Percentiles rank a stretch among this genome's conserved stretches.
These are phyloP conservation scores for Colletotrichum acutatum DNA, from an alignment of 2,329 filamentous ascomycete genomes.

Conservation along the genomic window DNA sequence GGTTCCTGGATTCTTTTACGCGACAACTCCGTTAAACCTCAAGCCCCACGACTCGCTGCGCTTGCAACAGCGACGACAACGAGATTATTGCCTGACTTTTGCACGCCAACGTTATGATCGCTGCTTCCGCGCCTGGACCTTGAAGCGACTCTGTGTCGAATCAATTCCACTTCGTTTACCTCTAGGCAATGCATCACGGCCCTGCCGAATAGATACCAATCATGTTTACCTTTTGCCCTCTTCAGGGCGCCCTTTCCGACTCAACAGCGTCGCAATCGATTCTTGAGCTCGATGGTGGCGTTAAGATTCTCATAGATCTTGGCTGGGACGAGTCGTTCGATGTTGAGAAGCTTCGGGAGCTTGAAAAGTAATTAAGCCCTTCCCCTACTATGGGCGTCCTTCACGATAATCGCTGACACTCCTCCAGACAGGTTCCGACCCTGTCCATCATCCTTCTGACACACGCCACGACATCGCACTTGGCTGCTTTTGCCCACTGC, in stretches of 20 bases:
- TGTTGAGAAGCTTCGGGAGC: slow-evolving; percentile 80
- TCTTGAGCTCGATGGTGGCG: slow-evolving; percentile 93
- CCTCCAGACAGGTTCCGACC: slow-evolving; percentile 82
- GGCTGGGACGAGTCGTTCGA: slow-evolving; percentile 97
- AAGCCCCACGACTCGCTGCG: neutral
- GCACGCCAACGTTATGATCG: slow-evolving; percentile 23
- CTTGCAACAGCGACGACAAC: neutral
- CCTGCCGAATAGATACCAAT: slow-evolving; percentile 6
- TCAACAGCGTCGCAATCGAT: slow-evolving; percentile 94
- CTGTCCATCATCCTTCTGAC: slow-evolving; percentile 94
- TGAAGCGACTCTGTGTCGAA: neutral
- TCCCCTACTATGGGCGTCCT: neutral
- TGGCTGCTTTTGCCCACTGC: slow-evolving; percentile 94
- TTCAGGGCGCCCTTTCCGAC: slow-evolving; percentile 90
- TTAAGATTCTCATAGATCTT: slow-evolving; percentile 94
- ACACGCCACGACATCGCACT: slow-evolving; percentile 89
- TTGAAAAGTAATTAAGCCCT: slow-evolving; percentile 78
- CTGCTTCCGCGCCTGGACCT: neutral
- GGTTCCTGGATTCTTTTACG: slow-evolving; percentile 25
- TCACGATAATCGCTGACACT: slow-evolving; percentile 35
- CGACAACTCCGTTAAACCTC: slow-evolving; percentile 10
- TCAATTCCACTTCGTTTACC: neutral
- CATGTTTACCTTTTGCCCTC: slow-evolving; percentile 97
- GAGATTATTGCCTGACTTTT: neutral
- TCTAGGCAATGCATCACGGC: slow-evolving; percentile 17